Percentiles rank a stretch among this genome's conserved stretches.
Evolutionary conservation across 345 rosid genomes (phyloP).

Genomic region (Bruguiera gymnorhiza): DNA sequence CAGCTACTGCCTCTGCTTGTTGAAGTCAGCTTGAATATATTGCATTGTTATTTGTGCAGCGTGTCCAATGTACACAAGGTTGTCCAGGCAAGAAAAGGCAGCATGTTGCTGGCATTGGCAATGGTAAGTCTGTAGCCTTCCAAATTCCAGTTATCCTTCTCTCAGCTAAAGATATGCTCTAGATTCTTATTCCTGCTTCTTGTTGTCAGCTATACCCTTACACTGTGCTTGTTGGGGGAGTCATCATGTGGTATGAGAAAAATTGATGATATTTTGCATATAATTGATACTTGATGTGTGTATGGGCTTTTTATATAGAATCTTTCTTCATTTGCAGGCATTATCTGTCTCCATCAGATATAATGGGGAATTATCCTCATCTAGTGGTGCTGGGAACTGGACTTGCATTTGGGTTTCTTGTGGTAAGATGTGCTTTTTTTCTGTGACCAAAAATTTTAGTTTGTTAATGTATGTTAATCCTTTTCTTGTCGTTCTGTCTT

Average conservation of each 20-base stretch:
- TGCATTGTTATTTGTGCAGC: constrained; percentile 40
- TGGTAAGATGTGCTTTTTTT: constrained; percentile 47
- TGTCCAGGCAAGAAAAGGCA: constrained; percentile 79
- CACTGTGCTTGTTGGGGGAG: constrained; percentile 66
- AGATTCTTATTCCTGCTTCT: constrained; percentile 20
- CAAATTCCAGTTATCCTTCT: not conserved
- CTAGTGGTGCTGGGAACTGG: constrained; percentile 88
- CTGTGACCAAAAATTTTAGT: not conserved
- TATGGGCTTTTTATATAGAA: constrained; percentile 4
- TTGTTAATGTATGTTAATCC: not conserved
- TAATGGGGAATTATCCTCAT: constrained; percentile 81
- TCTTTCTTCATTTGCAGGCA: constrained; percentile 46
- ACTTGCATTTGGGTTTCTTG: constrained; percentile 97
- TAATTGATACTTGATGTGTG: not conserved
- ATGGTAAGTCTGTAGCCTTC: constrained; percentile 52
- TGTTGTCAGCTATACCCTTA: constrained; percentile 75
- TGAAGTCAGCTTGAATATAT: constrained; percentile 12
- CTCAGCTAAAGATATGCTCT: not conserved
- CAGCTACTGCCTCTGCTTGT: not conserved
- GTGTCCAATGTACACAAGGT: constrained; percentile 70
- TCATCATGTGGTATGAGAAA: constrained; percentile 65
- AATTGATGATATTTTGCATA: constrained; percentile 1
- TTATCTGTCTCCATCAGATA: constrained; percentile 75
- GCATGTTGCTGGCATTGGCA: constrained; percentile 81
- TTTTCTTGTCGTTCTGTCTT: too few relatives aligned